These are phyloP conservation scores for Gryganskiella cystojenkinii DNA, from an alignment of 192 early-diverging fungal species.

Conservation along the genomic window DNA sequence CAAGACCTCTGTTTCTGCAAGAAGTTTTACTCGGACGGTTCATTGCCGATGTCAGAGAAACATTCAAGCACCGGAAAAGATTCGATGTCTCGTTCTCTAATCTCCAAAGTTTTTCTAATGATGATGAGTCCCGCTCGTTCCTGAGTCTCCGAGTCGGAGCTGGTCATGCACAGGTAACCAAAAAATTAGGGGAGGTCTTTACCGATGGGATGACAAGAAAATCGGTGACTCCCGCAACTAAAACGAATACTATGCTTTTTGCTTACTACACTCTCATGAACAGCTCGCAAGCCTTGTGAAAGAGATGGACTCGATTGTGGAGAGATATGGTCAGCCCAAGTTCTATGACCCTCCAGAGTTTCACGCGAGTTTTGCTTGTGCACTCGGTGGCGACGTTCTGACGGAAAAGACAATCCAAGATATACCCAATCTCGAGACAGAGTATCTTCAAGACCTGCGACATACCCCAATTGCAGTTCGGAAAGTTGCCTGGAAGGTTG, in stretches of 20 bases:
- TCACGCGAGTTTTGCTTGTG: slow-evolving; percentile 51
- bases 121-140: slow-evolving; percentile 40
- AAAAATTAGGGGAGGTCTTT: too few species aligned
- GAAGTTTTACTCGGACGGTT: slow-evolving; percentile 37
- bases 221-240: too few species aligned
- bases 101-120: slow-evolving; percentile 39
- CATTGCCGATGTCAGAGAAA: slow-evolving; percentile 21
- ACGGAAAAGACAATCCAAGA: background rate
- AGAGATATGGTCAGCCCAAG: slow-evolving; percentile 32
- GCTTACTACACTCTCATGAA: background rate
- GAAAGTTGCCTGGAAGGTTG: slow-evolving; percentile 35
- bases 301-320: slow-evolving; percentile 36
- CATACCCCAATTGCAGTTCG: slow-evolving; percentile 20
- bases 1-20: slow-evolving; percentile 36
- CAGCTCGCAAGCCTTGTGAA: slow-evolving; percentile 33
- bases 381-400: slow-evolving; percentile 32
- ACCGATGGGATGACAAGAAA: too few species aligned
- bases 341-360: slow-evolving; percentile 40
- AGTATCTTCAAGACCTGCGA: slow-evolving; percentile 23
- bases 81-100: slow-evolving; percentile 38
- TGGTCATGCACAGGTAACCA: slow-evolving; percentile 44
- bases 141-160: slow-evolving; percentile 42
- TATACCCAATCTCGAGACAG: slow-evolving; percentile 14
- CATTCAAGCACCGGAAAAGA: slow-evolving; percentile 29
- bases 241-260: too few species aligned